Evolutionary conservation across 805 yeast genomes (phyloP).

Genomic region (Scheffersomyces coipomensis): DNA sequence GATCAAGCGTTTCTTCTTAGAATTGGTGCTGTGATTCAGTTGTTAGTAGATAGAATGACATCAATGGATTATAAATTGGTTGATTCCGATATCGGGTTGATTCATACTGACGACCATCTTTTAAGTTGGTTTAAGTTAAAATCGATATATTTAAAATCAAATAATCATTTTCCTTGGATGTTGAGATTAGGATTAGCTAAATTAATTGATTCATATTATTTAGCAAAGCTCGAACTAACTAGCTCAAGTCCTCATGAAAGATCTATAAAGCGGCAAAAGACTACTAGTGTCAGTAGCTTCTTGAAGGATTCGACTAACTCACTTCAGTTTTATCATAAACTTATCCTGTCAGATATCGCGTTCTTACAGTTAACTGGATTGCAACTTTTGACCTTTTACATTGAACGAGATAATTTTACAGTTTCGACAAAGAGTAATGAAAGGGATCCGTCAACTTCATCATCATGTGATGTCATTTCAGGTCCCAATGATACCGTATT

Average conservation of each 20-base stretch:
- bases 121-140: slow-evolving; percentile 24
- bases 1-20: slow-evolving; percentile 13
- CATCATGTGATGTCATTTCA: no score
- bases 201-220: slow-evolving; percentile 29
- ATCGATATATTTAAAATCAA: slow-evolving; percentile 18
- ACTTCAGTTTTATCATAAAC: slow-evolving; percentile 21
- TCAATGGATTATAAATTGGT: slow-evolving; percentile 7
- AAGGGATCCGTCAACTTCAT: not conserved
- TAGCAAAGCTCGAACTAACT: slow-evolving; percentile 12
- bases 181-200: slow-evolving; percentile 30
- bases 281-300: slow-evolving; percentile 17
- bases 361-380: slow-evolving; percentile 6
- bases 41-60: slow-evolving; percentile 14
- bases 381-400: slow-evolving; percentile 15
- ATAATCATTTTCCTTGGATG: slow-evolving; percentile 38
- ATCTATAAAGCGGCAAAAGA: slow-evolving; percentile 24
- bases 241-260: not conserved
- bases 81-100: slow-evolving; percentile 4
- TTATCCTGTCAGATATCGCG: slow-evolving; percentile 12
- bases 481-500: not conserved
- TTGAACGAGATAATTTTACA: slow-evolving; percentile 8
- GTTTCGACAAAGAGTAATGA: not conserved
- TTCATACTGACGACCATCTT: not conserved
- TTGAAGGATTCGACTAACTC: slow-evolving; percentile 15
- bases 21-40: slow-evolving; percentile 20